These are phyloP conservation scores for Paecilomyces niveus DNA, from an alignment of 2,329 filamentous ascomycete species.

Conservation along the genomic window DNA sequence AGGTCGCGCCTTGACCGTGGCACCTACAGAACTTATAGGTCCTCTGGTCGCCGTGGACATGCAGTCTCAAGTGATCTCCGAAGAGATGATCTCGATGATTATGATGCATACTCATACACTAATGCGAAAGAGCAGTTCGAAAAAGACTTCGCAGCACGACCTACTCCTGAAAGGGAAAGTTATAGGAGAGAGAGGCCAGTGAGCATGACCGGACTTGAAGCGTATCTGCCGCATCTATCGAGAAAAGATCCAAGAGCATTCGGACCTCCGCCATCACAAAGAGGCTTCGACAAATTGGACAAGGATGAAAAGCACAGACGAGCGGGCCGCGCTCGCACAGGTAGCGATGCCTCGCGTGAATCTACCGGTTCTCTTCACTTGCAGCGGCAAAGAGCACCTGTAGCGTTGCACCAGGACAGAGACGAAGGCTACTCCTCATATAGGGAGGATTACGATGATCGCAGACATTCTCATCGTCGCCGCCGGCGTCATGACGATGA, in stretches of 20 bases:
- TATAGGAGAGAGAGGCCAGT: constrained; percentile 26
- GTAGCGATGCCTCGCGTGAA: constrained; percentile 28
- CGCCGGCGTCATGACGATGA: constrained; percentile 16
- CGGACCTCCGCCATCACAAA: constrained; percentile 30
- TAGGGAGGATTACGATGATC: constrained; percentile 39
- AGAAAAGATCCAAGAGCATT: constrained; percentile 21
- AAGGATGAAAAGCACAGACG: constrained; percentile 18
- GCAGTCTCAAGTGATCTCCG: constrained; percentile 19
- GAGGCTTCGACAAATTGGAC: constrained; percentile 31
- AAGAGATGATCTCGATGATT: constrained; percentile 33
- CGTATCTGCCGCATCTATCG: constrained; percentile 17
- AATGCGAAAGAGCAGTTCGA: constrained; percentile 41
- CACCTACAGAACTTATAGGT: constrained; percentile 19
- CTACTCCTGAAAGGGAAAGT: constrained; percentile 21
- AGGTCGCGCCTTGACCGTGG: constrained; percentile 15
- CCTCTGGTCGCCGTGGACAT: constrained; percentile 18
- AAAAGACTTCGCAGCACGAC: constrained; percentile 33
- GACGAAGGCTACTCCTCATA: constrained; percentile 37
- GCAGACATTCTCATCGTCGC: constrained; percentile 32
- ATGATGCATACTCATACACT: constrained; percentile 42
- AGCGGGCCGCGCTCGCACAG: constrained; percentile 13
- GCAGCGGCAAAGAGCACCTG: constrained; percentile 36
- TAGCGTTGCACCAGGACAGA: constrained; percentile 42
- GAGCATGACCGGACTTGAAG: constrained; percentile 34
- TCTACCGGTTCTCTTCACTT: constrained; percentile 27